These are phyloP conservation scores for Komagataella populi DNA, from an alignment of 805 yeast species.

Conservation along the genomic window DNA sequence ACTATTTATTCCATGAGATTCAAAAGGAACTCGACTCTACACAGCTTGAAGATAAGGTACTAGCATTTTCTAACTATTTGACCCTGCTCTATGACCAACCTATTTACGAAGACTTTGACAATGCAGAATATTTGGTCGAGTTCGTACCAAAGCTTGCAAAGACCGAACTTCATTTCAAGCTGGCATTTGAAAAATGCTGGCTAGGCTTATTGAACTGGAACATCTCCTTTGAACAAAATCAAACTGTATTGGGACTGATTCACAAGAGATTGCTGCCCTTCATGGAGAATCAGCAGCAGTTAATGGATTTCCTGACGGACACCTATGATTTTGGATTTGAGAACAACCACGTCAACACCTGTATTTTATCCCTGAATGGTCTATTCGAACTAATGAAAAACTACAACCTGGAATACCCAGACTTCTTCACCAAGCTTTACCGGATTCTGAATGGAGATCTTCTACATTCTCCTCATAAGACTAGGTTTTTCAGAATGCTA, in stretches of 20 bases:
- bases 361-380: constrained; percentile 73
- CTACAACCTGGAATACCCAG: constrained; percentile 82
- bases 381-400: constrained; percentile 72
- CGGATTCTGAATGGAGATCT: constrained; percentile 64
- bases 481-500: constrained; percentile 77
- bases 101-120: constrained; percentile 19
- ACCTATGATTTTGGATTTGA: constrained; percentile 43
- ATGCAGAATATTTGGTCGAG: constrained; percentile 18
- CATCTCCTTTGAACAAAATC: constrained; percentile 42
- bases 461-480: constrained; percentile 66
- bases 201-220: constrained; percentile 38
- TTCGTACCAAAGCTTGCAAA: constrained; percentile 31
- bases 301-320: constrained; percentile 91
- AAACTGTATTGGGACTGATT: constrained; percentile 50
- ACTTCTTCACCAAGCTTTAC: constrained; percentile 74
- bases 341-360: constrained; percentile 16
- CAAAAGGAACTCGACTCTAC: constrained; percentile 12
- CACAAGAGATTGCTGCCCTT: constrained; percentile 80
- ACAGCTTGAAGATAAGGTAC: constrained; percentile 3
- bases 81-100: constrained; percentile 17
- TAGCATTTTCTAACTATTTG: constrained; percentile 24
- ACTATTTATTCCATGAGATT: constrained; percentile 36
- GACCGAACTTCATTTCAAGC: constrained; percentile 29
- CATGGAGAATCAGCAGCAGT: constrained; percentile 61
- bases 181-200: constrained; percentile 62